Percentiles rank a stretch among this genome's conserved stretches.
These are phyloP conservation scores for Coemansia javaensis DNA, from an alignment of 192 early-diverging fungal species.

Conservation along the genomic window DNA sequence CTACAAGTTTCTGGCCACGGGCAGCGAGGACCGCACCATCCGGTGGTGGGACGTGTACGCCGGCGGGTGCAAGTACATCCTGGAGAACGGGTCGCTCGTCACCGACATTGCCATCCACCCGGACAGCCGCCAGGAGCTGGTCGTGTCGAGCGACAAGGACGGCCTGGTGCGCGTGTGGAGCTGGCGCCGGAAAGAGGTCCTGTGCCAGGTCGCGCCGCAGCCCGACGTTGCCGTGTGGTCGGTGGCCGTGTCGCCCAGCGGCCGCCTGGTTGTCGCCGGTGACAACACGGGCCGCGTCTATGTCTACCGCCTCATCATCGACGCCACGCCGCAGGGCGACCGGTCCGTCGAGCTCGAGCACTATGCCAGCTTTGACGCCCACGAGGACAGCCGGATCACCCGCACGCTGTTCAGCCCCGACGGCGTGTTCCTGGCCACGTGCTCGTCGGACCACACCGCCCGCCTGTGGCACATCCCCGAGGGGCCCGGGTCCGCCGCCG, in stretches of 20 bases:
- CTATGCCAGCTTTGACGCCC: conserved; percentile 46
- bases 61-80: conserved; percentile 30
- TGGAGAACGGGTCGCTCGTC: conserved; percentile 39
- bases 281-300: conserved; percentile 48
- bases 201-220: conserved; percentile 35
- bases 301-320: conserved; percentile 43
- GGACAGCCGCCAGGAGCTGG: conserved; percentile 38
- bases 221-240: conserved; percentile 35
- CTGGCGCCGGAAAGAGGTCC: conserved; percentile 29
- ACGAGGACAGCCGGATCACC: conserved; percentile 31
- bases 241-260: conserved; percentile 43
- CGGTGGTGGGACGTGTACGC: conserved; percentile 50
- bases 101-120: conserved; percentile 50
- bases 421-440: conserved; percentile 36
- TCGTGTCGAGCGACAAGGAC: conserved; percentile 47
- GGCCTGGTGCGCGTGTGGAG: conserved; percentile 41
- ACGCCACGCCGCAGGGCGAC: conserved; percentile 33
- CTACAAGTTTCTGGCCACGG: conserved; percentile 44
- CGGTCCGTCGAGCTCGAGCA: conserved; percentile 41
- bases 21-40: conserved; percentile 49
- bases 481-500: conserved; percentile 2
- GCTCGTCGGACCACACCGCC: conserved; percentile 42
- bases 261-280: conserved; percentile 42
- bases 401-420: conserved; percentile 40
- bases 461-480: conserved; percentile 47